phyloP scores from a whole-genome alignment of 345 rosid species.

The Alliaria petiolata region DNA sequence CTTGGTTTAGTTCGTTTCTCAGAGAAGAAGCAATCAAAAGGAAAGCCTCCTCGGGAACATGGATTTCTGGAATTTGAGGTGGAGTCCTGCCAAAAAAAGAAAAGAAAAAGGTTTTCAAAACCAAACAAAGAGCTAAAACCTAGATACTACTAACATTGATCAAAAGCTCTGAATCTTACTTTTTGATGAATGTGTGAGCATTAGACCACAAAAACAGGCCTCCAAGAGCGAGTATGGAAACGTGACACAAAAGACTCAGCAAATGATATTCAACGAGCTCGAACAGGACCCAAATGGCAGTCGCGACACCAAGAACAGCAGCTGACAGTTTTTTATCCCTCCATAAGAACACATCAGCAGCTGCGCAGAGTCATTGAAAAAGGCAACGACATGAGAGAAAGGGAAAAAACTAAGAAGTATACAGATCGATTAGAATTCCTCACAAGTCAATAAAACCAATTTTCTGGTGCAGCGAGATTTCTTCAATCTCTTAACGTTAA shows the following conservation, averaged over 20 bases:
- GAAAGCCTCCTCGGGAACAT: constrained; percentile 64
- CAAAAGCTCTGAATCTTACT: constrained; percentile 35
- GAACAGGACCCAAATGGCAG: constrained; percentile 71
- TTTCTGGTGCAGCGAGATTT: not conserved
- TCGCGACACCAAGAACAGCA: constrained; percentile 58
- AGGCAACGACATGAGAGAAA: not conserved
- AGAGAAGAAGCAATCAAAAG: constrained; percentile 57
- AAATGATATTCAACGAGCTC: constrained; percentile 74
- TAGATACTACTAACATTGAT: not conserved
- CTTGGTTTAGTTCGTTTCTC: constrained; percentile 51
- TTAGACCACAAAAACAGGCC: constrained; percentile 74
- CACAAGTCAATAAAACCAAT: not conserved
- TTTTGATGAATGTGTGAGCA: constrained; percentile 57
- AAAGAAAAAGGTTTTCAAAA: not conserved
- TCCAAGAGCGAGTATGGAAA: constrained; percentile 53
- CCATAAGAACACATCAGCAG: constrained; percentile 93
- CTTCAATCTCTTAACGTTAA: not conserved
- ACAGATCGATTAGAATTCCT: not conserved
- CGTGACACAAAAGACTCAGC: constrained; percentile 69
- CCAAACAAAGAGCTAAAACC: not conserved
- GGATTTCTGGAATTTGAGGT: constrained; percentile 70
- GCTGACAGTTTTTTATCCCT: constrained; percentile 80
- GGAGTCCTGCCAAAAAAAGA: constrained; percentile 40
- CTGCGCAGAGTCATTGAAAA: constrained; percentile 34
- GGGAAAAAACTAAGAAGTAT: not conserved